Conservation (phyloP, 208 protist genomes). For the Borovskyia barvae region DNA sequence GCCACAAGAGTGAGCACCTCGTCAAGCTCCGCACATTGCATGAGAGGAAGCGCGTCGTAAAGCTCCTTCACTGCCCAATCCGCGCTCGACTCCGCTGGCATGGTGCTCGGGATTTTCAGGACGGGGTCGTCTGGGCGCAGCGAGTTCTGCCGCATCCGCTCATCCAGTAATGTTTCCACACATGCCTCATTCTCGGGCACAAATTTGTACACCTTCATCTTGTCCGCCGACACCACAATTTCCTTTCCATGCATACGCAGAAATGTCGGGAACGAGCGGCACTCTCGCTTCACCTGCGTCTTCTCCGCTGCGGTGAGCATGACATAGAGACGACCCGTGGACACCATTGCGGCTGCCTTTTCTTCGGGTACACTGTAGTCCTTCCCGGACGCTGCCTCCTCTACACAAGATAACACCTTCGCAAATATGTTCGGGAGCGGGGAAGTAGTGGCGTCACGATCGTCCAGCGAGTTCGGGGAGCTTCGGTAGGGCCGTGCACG, state of each 20-base stretch:
- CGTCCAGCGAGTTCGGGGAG: slow-evolving; percentile 73
- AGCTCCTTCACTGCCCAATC: slow-evolving; percentile 77
- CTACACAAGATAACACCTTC: slow-evolving; percentile 49
- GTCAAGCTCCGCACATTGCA: slow-evolving; percentile 72
- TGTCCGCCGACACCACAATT: slow-evolving; percentile 72
- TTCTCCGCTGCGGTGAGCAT: slow-evolving; percentile 62
- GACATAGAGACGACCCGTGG: slow-evolving; percentile 57
- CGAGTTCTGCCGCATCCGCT: slow-evolving; percentile 50
- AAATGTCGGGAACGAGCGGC: slow-evolving; percentile 79
- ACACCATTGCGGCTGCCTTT: slow-evolving; percentile 51
- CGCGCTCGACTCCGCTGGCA: slow-evolving; percentile 53
- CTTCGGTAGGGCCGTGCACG: slow-evolving; percentile 71
- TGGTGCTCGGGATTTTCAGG: slow-evolving; percentile 55
- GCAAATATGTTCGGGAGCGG: slow-evolving; percentile 57
- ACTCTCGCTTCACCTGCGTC: slow-evolving; percentile 45
- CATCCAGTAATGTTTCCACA: slow-evolving; percentile 72
- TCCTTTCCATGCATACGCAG: slow-evolving; percentile 75
- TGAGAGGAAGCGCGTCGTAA: slow-evolving; percentile 86
- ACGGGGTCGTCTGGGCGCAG: slow-evolving; percentile 67
- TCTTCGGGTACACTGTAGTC: slow-evolving; percentile 48
- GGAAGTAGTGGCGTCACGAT: slow-evolving; percentile 41
- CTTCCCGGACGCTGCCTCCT: slow-evolving; percentile 53
- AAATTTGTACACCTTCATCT: slow-evolving; percentile 72
- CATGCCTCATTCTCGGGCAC: slow-evolving; percentile 70
- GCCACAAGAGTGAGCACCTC: slow-evolving; percentile 79